Percentiles rank a stretch among this genome's conserved stretches.
Conservation (phyloP, 768 basidiomycete genomes). For the Mycena rosella region DNA sequence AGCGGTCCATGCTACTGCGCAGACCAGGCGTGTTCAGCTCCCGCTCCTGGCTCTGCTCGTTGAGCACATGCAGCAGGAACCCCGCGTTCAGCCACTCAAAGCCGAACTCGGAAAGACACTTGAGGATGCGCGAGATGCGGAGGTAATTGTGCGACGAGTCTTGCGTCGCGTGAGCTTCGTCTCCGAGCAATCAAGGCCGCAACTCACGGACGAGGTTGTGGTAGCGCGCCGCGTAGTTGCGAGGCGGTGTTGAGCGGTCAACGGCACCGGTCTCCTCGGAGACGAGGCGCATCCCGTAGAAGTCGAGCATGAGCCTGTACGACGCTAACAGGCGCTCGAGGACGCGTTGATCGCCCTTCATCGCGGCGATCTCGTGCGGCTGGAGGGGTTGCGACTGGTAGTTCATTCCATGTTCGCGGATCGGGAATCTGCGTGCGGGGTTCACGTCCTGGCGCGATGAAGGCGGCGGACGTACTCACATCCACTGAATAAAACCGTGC, state of each 20-base stretch:
- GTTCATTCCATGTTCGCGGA: constrained; percentile 82
- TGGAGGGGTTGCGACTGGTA: constrained; percentile 74
- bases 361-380: constrained; percentile 69
- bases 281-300: constrained; percentile 81
- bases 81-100: constrained; percentile 73
- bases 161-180: constrained; percentile 41
- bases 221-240: constrained; percentile 67
- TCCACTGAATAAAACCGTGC: constrained; percentile 85
- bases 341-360: constrained; percentile 64
- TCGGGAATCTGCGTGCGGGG: constrained; percentile 69
- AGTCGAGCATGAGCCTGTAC: constrained; percentile 82
- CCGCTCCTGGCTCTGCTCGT: constrained; percentile 73
- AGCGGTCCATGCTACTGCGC: constrained; percentile 76
- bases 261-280: constrained; percentile 71
- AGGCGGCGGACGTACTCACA: constrained; percentile 59
- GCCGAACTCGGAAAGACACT: constrained; percentile 79
- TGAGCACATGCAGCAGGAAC: constrained; percentile 76
- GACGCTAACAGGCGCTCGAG: constrained; percentile 67
- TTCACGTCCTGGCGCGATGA: neutral
- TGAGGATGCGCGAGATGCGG: constrained; percentile 82
- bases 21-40: constrained; percentile 64
- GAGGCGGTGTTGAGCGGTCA: constrained; percentile 61
- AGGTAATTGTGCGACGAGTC: constrained; percentile 82
- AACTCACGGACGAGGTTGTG: constrained; percentile 74
- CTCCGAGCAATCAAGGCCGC: constrained; percentile 11